Evolutionary conservation across 2,329 filamentous ascomycete species (phyloP), one percentile per base, ranked within the genome.

Genomic region (Xylogone sp.): DNA sequence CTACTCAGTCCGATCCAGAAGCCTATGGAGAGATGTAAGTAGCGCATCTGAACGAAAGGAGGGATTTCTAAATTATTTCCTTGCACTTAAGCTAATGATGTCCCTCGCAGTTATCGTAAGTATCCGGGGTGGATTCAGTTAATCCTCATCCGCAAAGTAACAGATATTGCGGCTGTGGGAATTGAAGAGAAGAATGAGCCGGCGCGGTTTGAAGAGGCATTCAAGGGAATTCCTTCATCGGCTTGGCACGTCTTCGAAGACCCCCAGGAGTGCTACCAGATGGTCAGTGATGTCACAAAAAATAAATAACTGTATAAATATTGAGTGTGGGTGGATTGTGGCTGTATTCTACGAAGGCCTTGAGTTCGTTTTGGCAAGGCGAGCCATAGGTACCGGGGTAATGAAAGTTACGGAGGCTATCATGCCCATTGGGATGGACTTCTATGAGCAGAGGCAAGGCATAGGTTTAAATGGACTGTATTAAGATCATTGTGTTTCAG

Each of bases 1-100:
- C 87, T 39, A 97, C 92, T 0, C 93, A 97, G 69, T 87, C 83
- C 21, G 93, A 97, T 61, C 92, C 93, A 0, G 93, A 97, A 67
- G 83, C 89, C 0, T 97, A 97, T 64, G 92, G 86, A 22, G 85
- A 92, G 59, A 83, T 90, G 69, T 91, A 78, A 68, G 76, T 68
- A 12, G 9, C 22, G 1, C 4, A 6, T n/a, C 12, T 31, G 12
- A 42, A 31, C 13, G 18, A 42, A 10, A 24, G 3, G n/a, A 45
- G 8, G 16, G 6, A 9, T 20, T 16, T 39, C n/a, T 18, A 9
- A 16, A 39, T 7, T 18, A 39, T 39, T 21, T 43, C 42, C 19
- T 16, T 2, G 19, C 31, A 45, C 54, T 59, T 46, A 58, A 43
- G 16, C 24, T 27, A 27, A 27, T 27, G 6, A 6, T 27, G 24